Percentiles rank a stretch among this genome's conserved stretches.
phyloP scores from a whole-genome alignment of 2,329 filamentous ascomycete species.

The Penicillium sp. region DNA sequence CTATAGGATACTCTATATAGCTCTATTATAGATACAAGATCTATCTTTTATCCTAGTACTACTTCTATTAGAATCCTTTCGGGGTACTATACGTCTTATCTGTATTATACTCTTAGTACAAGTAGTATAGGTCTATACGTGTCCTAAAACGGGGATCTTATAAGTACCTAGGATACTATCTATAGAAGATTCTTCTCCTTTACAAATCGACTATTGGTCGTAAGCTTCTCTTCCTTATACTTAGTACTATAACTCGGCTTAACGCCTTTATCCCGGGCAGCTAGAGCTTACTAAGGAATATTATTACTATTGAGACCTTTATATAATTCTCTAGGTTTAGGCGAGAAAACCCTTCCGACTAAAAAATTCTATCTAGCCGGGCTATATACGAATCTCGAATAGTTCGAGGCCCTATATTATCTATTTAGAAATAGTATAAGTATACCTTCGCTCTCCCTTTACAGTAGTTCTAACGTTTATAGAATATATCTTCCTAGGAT shows the following conservation, averaged over 20 bases:
- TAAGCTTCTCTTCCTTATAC: background rate
- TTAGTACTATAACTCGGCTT: too few relatives aligned
- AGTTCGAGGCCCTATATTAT: background rate
- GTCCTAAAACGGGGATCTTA: conserved; percentile 2
- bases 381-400: background rate
- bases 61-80: conserved; percentile 2
- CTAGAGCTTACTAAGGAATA: background rate
- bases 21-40: background rate
- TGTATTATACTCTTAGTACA: background rate
- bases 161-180: conserved; percentile 1
- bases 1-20: conserved; percentile 1
- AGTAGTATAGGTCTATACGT: background rate
- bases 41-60: background rate
- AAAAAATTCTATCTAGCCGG: background rate
- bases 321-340: background rate
- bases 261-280: background rate
- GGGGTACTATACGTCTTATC: background rate
- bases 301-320: background rate
- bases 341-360: background rate
- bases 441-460: background rate
- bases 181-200: conserved; percentile 1
- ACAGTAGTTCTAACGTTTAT: background rate
- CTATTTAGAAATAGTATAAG: background rate
- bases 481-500: background rate
- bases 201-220: too few relatives aligned